Base-by-base conservation (phyloP, 2,329 filamentous ascomycete species). In the Exophiala viscosa region DNA sequence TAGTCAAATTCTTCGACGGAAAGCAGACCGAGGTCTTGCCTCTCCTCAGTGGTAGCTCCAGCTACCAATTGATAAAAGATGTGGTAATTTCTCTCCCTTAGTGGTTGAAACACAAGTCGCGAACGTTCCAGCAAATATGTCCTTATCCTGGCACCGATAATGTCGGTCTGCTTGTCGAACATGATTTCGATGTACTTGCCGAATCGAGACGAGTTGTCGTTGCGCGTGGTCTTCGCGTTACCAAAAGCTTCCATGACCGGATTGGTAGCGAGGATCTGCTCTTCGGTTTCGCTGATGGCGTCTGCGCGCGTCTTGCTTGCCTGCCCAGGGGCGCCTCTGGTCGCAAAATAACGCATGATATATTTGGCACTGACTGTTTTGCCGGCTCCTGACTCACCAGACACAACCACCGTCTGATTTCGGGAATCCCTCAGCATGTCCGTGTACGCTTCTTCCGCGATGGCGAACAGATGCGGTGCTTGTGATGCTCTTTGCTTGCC, bases 181-280 rank as follows among this genome's bases (percentile, higher is more conserved):
- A 97, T 92, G 69, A 99, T 99, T 76, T 99, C 93, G 65, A 99
- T 97, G 72, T 99, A 99, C 79, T 99, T 99, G 70, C 93, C 93
- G 73, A 99, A 99, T 66, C 93, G 84, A 38, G 93, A 99, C 40
- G 93, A 99, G 75, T 99, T 99, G 75, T 99, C 93, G 75, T 99
- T 99, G 70, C 93, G 83, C 9, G 93, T 99, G n/a, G 93, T 99
- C 76, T 99, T 99, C 49, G 93, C 93, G 76, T 99, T 99, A 70
- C 93, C 93, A 68, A 99, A 99, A 32, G 93, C 92, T 82, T 99
- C 93, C 93, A 99, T 99, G 69, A 99, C 96, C 35, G 93, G 93
- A 70, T 99, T 99, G 48, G 93, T 99, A 28, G 93, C 93, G 62
- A 99, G 76, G 67, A 99, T 99, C 70, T 95, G 91, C 76, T 99